These are phyloP conservation scores for Monosporascus sp. DNA, from an alignment of 2,329 filamentous ascomycete species.

Conservation along the genomic window DNA sequence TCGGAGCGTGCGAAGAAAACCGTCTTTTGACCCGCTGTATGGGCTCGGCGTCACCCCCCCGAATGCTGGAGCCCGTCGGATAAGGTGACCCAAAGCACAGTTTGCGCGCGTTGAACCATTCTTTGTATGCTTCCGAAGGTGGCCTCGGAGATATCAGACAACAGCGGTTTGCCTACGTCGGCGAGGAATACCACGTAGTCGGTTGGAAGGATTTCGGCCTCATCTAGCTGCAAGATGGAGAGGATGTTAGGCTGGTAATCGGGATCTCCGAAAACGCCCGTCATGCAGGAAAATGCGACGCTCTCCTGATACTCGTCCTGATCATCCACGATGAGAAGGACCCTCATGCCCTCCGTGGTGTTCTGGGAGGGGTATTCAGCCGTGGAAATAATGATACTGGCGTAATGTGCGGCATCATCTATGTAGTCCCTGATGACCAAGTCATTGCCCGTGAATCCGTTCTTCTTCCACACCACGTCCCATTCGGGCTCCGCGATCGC, in stretches of 20 bases:
- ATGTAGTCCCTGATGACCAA: constrained; percentile 4
- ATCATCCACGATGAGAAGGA: background rate
- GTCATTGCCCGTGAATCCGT: too few relatives aligned
- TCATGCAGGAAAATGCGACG: background rate
- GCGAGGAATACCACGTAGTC: constrained; percentile 1
- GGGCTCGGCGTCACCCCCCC: background rate
- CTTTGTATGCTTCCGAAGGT: background rate
- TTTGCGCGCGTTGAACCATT: background rate
- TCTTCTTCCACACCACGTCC: too few relatives aligned
- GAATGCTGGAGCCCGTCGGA: background rate
- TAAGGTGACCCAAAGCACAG: constrained; percentile 6
- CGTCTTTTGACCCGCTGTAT: background rate
- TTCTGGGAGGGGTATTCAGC: background rate
- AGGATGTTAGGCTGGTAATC: background rate
- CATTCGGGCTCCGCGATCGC: too few relatives aligned
- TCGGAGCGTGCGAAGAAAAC: constrained; percentile 3
- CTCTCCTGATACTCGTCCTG: background rate
- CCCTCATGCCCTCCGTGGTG: background rate
- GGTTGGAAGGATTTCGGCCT: background rate
- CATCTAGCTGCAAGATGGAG: background rate
- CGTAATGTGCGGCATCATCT: background rate
- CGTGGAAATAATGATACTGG: constrained; percentile 2
- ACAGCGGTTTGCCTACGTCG: background rate
- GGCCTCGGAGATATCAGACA: background rate
- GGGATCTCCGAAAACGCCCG: background rate